Percentiles rank a stretch among this genome's conserved stretches.
phyloP scores from a whole-genome alignment of 108 stramenopile species.

The Cyclotella sp. region DNA sequence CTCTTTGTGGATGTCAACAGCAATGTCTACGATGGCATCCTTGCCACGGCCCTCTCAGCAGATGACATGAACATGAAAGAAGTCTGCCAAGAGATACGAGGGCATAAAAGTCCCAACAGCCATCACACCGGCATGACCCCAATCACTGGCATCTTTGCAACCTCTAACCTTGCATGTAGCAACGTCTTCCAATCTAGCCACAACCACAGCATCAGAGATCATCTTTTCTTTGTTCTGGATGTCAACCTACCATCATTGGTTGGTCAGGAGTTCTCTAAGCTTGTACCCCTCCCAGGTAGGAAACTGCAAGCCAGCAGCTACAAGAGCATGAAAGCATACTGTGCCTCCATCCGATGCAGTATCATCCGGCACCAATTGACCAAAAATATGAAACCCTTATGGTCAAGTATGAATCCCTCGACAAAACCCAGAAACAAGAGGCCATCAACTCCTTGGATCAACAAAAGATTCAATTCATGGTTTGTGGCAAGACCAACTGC shows the following conservation, averaged over 20 bases:
- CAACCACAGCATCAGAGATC: not conserved
- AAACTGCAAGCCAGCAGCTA: no score
- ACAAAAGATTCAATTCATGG: not conserved
- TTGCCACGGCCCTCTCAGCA: not conserved
- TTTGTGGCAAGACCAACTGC: not conserved
- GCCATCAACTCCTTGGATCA: not conserved
- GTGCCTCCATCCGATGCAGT: not conserved
- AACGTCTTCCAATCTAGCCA: not conserved
- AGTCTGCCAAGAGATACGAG: no score
- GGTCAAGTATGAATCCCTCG: not conserved
- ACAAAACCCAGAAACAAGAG: not conserved
- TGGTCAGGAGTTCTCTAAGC: not conserved
- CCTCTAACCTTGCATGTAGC: no score
- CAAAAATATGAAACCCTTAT: no score
- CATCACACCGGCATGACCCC: not conserved
- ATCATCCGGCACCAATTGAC: no score
- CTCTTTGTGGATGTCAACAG: no score
- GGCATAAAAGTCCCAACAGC: no score
- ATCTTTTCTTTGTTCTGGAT: not conserved
- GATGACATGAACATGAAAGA: no score
- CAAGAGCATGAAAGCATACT: no score
- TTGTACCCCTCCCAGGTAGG: not conserved
- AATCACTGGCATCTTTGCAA: not conserved
- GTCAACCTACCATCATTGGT: no score
- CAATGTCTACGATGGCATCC: not conserved